Evolutionary conservation across 108 stramenopile species (phyloP).

Genomic region (Licmophora abbreviata): DNA sequence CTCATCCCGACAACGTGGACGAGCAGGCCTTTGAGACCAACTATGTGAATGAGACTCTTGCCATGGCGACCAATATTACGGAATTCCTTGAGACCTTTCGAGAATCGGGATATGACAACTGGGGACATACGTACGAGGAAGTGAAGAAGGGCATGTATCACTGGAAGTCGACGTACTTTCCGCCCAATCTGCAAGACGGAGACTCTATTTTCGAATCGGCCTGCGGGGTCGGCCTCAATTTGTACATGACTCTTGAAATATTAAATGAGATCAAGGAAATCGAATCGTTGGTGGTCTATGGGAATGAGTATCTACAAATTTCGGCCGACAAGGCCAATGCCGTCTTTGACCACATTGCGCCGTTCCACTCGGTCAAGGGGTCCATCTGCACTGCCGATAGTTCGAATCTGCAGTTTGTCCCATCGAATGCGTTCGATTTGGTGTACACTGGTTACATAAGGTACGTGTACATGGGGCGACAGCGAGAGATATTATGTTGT

Average conservation of each 20-base stretch:
- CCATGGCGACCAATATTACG: slow-evolving; percentile 11
- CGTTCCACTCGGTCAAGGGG: slow-evolving; percentile 7
- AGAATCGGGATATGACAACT: slow-evolving; percentile 10
- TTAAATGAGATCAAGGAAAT: slow-evolving; percentile 4
- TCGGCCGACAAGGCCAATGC: slow-evolving; percentile 10
- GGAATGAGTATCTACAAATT: slow-evolving; percentile 9
- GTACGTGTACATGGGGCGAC: not conserved
- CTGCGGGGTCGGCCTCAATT: slow-evolving; percentile 11
- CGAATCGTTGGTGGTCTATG: slow-evolving; percentile 1
- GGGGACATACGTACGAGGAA: slow-evolving; percentile 21
- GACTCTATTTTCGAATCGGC: slow-evolving; percentile 14
- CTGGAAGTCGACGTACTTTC: slow-evolving; percentile 16
- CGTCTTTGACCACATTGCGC: not conserved
- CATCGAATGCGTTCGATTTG: slow-evolving; percentile 33
- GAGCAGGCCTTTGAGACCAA: slow-evolving; percentile 1
- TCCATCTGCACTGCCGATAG: slow-evolving; percentile 20
- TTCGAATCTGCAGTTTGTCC: slow-evolving; percentile 19
- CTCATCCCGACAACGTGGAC: not conserved
- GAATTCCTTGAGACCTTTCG: slow-evolving; percentile 20
- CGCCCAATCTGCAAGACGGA: slow-evolving; percentile 23
- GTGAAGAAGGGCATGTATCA: slow-evolving; percentile 15
- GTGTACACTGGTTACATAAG: slow-evolving; percentile 28
- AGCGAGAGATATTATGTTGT: no score
- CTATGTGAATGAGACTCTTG: not conserved
- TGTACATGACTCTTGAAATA: slow-evolving; percentile 13